Evolutionary conservation across 192 early-diverging fungal genomes (phyloP).

Genomic region (Coemansia sp.): DNA sequence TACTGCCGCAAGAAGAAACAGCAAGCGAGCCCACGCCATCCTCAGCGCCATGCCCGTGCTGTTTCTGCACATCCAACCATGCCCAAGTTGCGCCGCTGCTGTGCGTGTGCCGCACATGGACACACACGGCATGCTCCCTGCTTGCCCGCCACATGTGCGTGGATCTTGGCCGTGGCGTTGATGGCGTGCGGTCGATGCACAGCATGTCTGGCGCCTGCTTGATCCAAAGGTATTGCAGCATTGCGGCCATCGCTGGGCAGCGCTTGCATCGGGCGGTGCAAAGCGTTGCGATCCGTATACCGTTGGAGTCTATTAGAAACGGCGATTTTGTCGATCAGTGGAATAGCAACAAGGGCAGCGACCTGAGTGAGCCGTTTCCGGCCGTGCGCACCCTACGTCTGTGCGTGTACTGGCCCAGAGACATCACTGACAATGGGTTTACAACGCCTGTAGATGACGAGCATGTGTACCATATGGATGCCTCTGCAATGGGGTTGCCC

Average conservation of each 20-base stretch:
- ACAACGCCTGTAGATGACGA: not conserved
- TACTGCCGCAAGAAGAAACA: not conserved
- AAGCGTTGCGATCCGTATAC: not conserved
- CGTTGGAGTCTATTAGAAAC: not conserved
- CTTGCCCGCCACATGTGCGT: not conserved
- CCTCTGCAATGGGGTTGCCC: not conserved
- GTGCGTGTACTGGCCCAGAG: not conserved
- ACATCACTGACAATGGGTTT: not conserved
- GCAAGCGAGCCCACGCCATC: not conserved
- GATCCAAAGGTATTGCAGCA: not conserved
- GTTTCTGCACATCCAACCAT: not conserved
- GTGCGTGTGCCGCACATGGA: not conserved
- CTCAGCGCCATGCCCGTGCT: not conserved
- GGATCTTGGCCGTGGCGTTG: not conserved
- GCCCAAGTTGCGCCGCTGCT: not conserved
- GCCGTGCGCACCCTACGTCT: not conserved
- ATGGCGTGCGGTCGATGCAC: not conserved
- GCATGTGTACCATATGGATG: not conserved
- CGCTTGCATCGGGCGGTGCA: not conserved
- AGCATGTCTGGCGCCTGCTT: not conserved
- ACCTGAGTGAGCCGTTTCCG: not conserved
- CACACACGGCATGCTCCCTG: not conserved
- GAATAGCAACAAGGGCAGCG: not conserved
- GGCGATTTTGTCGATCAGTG: not conserved
- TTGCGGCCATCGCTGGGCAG: not conserved